Percentiles rank a stretch among this genome's conserved stretches.
Evolutionary conservation across 2,329 filamentous ascomycete species (phyloP).

Genomic region (Botrytis cinerea): DNA sequence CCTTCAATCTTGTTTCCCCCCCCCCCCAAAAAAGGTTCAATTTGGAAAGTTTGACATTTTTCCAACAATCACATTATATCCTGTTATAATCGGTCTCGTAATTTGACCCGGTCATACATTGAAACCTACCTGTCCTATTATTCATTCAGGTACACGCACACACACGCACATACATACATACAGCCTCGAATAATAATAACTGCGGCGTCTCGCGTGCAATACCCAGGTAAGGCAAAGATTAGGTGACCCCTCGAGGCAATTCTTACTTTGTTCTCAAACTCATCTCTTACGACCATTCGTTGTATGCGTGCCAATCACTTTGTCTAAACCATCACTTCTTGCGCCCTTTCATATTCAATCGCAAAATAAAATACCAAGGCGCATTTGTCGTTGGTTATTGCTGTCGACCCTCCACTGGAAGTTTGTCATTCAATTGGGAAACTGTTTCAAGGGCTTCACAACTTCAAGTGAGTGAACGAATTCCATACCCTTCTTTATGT

Average conservation of each 20-base stretch:
- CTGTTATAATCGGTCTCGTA: constrained; percentile 1
- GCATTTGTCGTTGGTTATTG: constrained; percentile 14
- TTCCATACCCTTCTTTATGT: background rate
- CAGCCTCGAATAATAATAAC: constrained; percentile 12
- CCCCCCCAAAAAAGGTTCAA: background rate
- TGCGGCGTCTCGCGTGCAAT: constrained; percentile 24
- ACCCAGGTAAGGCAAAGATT: constrained; percentile 20
- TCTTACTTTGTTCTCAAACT: constrained; percentile 14
- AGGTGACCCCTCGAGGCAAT: constrained; percentile 23
- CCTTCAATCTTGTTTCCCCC: constrained; percentile 24
- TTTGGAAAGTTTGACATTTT: background rate
- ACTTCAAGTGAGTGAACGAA: constrained; percentile 17
- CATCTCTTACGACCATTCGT: constrained; percentile 19
- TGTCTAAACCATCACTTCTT: background rate
- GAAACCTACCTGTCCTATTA: background rate
- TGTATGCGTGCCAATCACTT: constrained; percentile 21
- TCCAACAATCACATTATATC: constrained; percentile 9
- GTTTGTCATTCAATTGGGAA: constrained; percentile 5
- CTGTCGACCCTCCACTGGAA: constrained; percentile 4
- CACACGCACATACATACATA: background rate
- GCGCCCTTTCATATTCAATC: constrained; percentile 16
- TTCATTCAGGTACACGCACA: background rate
- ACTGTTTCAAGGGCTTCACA: constrained; percentile 5
- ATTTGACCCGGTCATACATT: constrained; percentile 5
- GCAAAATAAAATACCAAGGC: constrained; percentile 1